Base-by-base conservation (phyloP, 2,329 filamentous ascomycete species). In the Myrmaecium sp. region DNA sequence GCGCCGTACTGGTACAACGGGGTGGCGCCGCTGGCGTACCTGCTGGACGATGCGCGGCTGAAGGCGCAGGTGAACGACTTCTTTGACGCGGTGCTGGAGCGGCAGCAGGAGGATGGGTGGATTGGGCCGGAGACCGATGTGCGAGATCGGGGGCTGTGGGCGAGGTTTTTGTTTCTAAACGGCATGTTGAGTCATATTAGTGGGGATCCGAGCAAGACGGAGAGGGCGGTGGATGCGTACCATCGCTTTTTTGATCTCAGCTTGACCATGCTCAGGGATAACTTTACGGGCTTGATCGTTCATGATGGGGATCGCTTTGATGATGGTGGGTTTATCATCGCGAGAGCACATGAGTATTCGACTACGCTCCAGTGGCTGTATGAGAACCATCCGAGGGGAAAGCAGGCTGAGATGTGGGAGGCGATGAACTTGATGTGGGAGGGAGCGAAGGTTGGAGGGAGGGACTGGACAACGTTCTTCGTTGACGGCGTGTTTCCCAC, bases 1-100 rank as follows among this genome's bases (percentile, higher is more conserved):
- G 55, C 60, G 14, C 62, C 65, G 0, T 72, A 71, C 40, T 70
- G 65, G 62, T 62, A 67, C 37, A 69, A 71, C 36, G 61, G 57
- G 4, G 47, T 69, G 2, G 64, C 71, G 2, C 64, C 66, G 11
- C 51, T 70, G 14, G 64, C 66, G 2, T 70, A 62, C 32, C 45
- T 44, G 0, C 41, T 64, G 4, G 49, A 63, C 26, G 58, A 69
- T 37, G 35, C 45, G 3, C 44, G 57, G 4, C 44, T 71, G n/a
- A 62, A 64, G 34, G 36, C 34, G 0, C 64, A 71, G 32, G 57
- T 64, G 5, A 49, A 53, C 11, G 33, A 44, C 4, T 55, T 56
- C 16, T 41, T 60, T 5, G 46, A 60, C 27, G 58, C 60, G 33
- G 51, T 66, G 2, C 43, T 71, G n/a, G 44, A 47, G 5, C 49